phyloP scores from a whole-genome alignment of 257 asterid genomes.

The Nemophila menziesii region DNA sequence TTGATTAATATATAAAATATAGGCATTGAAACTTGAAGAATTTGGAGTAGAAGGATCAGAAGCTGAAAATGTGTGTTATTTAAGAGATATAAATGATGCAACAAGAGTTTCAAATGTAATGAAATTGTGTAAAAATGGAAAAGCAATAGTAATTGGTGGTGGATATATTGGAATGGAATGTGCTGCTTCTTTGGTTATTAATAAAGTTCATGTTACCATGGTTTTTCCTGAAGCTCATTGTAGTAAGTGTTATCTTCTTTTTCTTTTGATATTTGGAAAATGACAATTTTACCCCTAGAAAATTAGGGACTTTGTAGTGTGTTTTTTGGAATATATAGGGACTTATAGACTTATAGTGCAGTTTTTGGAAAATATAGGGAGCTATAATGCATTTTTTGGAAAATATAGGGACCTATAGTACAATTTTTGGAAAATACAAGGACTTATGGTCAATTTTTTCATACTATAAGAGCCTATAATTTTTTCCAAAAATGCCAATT shows the following conservation, averaged over 20 bases:
- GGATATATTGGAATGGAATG: constrained; percentile 95
- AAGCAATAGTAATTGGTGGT: constrained; percentile 79
- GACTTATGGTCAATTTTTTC: no score
- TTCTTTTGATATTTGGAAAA: background rate
- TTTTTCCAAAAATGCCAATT: no score
- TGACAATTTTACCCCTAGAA: no score
- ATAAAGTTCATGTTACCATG: constrained; percentile 60
- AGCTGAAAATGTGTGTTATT: constrained; percentile 69
- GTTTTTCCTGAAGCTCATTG: constrained; percentile 85
- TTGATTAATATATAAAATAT: no score
- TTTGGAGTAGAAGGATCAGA: constrained; percentile 70
- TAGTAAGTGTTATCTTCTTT: constrained; percentile 31
- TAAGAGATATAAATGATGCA: constrained; percentile 69
- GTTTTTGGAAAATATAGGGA: no score
- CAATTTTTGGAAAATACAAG: no score
- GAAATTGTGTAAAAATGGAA: constrained; percentile 53
- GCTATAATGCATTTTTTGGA: no score
- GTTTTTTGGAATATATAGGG: no score
- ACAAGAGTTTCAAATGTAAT: constrained; percentile 54
- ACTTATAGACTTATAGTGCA: no score
- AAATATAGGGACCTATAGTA: no score
- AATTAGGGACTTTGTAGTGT: background rate
- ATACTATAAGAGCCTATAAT: no score
- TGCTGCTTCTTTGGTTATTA: constrained; percentile 76
- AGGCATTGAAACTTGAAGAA: constrained; percentile 94